Percentiles rank a stretch among this genome's conserved stretches.
Conservation (phyloP, 768 basidiomycete genomes). For the Trametes elegans region DNA sequence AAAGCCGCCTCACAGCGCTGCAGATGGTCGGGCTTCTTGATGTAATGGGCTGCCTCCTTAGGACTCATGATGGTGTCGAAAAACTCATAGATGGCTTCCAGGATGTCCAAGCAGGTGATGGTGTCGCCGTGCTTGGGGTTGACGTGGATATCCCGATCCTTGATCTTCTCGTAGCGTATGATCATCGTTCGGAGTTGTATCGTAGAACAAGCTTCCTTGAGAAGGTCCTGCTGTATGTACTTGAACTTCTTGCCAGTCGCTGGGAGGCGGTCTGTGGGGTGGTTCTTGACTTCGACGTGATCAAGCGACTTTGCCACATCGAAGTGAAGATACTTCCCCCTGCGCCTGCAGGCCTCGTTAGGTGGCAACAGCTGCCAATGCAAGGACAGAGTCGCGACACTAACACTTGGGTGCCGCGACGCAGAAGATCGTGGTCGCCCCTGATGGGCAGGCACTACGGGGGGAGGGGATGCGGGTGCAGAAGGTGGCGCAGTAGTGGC, state of each 20-base stretch:
- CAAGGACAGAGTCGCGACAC: background rate
- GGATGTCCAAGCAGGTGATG: slow-evolving; percentile 19
- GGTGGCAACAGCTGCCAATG: slow-evolving; percentile 26
- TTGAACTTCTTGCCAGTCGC: too few species aligned
- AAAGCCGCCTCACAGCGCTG: slow-evolving; percentile 14
- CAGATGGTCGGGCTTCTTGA: background rate
- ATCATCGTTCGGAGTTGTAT: slow-evolving; percentile 16
- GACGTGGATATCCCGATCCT: slow-evolving; percentile 16
- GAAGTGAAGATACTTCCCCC: slow-evolving; percentile 11
- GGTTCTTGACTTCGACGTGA: slow-evolving; percentile 6
- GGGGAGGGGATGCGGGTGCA: background rate
- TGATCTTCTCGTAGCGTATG: slow-evolving; percentile 15
- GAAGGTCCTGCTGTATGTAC: background rate
- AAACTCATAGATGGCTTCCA: slow-evolving; percentile 20
- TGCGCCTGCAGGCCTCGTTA: background rate
- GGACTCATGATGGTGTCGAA: slow-evolving; percentile 13
- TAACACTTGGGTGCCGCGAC: background rate
- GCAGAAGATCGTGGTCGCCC: background rate
- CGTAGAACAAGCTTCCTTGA: slow-evolving; percentile 10
- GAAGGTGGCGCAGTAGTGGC: slow-evolving; percentile 1
- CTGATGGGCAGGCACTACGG: background rate
- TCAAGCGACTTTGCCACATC: slow-evolving; percentile 15
- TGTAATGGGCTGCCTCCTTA: slow-evolving; percentile 11
- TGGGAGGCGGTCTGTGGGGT: slow-evolving; percentile 5
- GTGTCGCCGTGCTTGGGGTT: slow-evolving; percentile 9